Percentiles rank a stretch among this genome's conserved stretches.
These are phyloP conservation scores for Ustilaginoidea virens DNA, from an alignment of 2,329 filamentous ascomycete genomes.

Conservation along the genomic window DNA sequence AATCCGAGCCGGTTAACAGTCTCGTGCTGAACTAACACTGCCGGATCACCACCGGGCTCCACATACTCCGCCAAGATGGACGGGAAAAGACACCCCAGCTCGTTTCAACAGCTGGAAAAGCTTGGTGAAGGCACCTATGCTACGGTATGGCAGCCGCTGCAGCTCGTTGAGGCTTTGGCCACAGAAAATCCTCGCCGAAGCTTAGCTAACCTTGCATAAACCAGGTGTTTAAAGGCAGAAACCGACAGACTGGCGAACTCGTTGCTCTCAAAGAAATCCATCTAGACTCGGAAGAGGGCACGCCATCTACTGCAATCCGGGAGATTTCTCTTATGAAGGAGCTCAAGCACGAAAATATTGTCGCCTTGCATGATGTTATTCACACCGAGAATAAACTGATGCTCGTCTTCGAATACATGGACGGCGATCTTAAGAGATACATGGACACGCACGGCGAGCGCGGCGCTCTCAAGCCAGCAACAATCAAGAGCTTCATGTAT, in stretches of 20 bases:
- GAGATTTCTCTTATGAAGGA: slow-evolving; percentile 99
- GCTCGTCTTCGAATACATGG: slow-evolving; percentile 99
- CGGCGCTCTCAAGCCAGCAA: slow-evolving; percentile 72
- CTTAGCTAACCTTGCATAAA: slow-evolving; percentile 6
- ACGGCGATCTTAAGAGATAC: slow-evolving; percentile 94
- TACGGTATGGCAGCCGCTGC: no score
- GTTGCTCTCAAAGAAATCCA: slow-evolving; percentile 98
- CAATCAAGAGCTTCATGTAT: slow-evolving; percentile 99
- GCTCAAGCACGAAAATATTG: slow-evolving; percentile 96
- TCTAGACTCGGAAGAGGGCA: slow-evolving; percentile 95
- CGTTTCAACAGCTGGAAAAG: slow-evolving; percentile 98
- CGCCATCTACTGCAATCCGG: slow-evolving; percentile 89
- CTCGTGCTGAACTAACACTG: no score
- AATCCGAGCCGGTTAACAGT: no score
- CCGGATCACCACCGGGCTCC: no score
- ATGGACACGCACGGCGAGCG: slow-evolving; percentile 91
- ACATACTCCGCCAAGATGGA: slow-evolving; percentile 59
- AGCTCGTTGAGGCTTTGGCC: not conserved
- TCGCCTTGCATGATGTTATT: slow-evolving; percentile 94
- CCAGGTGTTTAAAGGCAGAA: slow-evolving; percentile 95
- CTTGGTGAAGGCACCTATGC: slow-evolving; percentile 97
- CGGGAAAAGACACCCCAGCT: slow-evolving; percentile 81
- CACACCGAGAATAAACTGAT: slow-evolving; percentile 99
- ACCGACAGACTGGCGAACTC: slow-evolving; percentile 89
- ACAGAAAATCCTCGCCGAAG: not conserved